A percentile compares a stretch with the other conserved stretches of the same genome.
Conservation (phyloP, 768 basidiomycete species). For the Dentipellis fragilis region DNA sequence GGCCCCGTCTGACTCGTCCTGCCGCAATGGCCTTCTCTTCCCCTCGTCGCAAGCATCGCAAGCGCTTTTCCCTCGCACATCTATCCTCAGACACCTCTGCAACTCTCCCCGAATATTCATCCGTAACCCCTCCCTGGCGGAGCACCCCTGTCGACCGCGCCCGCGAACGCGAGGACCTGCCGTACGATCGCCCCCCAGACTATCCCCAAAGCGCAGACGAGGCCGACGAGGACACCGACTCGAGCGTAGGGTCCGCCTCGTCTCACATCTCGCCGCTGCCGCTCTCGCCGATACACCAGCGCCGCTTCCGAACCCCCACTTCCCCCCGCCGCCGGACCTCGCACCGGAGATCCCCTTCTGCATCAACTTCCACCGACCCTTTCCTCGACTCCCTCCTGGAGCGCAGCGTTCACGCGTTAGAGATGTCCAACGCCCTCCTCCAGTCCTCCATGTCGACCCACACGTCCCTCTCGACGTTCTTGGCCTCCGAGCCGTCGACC, state of each 20-base stretch:
- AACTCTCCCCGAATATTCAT: slow-evolving; percentile 57
- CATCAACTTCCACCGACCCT: slow-evolving; percentile 31
- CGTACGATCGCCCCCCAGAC: slow-evolving; percentile 60
- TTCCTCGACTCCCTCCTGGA: slow-evolving; percentile 71
- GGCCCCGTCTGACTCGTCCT: not conserved
- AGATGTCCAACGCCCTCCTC: slow-evolving; percentile 74
- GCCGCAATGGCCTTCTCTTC: slow-evolving; percentile 13
- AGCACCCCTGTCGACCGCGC: not conserved
- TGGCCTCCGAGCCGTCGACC: slow-evolving; percentile 33
- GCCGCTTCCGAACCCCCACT: not conserved
- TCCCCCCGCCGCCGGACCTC: slow-evolving; percentile 20
- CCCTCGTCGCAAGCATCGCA: slow-evolving; percentile 32
- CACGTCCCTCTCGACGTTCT: slow-evolving; percentile 38
- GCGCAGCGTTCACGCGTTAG: slow-evolving; percentile 76
- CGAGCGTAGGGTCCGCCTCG: slow-evolving; percentile 22
- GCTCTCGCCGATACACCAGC: slow-evolving; percentile 18
- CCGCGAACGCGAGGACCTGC: slow-evolving; percentile 20
- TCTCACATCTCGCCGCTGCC: slow-evolving; percentile 25
- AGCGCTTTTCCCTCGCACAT: slow-evolving; percentile 44
- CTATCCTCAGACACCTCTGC: slow-evolving; percentile 59
- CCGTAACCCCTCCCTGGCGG: slow-evolving; percentile 12
- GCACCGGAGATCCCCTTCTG: slow-evolving; percentile 11
- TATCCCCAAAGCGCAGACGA: slow-evolving; percentile 74
- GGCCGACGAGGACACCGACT: slow-evolving; percentile 60
- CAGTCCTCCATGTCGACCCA: slow-evolving; percentile 70